Evolutionary conservation across 1,284 basidiomycete genomes (phyloP).

Genomic region (Austroboletus rostrupii): DNA sequence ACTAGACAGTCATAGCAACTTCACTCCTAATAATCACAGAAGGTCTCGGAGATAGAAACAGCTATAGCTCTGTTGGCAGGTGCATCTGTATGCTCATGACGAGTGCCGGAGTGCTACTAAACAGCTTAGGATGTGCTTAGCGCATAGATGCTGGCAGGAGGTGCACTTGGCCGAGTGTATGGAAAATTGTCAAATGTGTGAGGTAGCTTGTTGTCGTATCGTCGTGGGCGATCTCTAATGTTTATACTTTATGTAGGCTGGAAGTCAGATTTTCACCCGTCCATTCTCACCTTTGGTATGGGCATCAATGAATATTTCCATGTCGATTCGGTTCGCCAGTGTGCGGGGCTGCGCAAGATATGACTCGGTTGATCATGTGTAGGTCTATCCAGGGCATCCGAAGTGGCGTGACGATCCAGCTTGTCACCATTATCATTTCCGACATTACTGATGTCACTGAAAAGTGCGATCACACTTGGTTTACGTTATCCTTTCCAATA

Average conservation of each 20-base stretch:
- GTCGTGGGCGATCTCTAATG: neutral
- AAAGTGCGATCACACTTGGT: slow-evolving; percentile 44
- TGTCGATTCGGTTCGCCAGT: slow-evolving; percentile 70
- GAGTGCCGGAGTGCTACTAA: neutral
- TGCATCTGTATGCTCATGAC: slow-evolving; percentile 26
- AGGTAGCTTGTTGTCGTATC: slow-evolving; percentile 24
- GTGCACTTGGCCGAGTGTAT: slow-evolving; percentile 65
- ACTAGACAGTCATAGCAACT: slow-evolving; percentile 68
- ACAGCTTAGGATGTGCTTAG: slow-evolving; percentile 30
- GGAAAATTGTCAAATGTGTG: slow-evolving; percentile 71
- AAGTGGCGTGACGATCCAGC: slow-evolving; percentile 69
- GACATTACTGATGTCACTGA: slow-evolving; percentile 77
- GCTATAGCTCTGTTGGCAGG: slow-evolving; percentile 78
- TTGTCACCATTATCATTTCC: slow-evolving; percentile 68
- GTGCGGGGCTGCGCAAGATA: slow-evolving; percentile 77
- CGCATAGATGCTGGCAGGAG: slow-evolving; percentile 71
- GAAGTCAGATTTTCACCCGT: slow-evolving; percentile 70
- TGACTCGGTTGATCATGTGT: slow-evolving; percentile 69
- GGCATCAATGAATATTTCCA: neutral
- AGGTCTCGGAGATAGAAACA: slow-evolving; percentile 61
- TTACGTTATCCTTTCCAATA: slow-evolving; percentile 1
- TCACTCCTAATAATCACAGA: slow-evolving; percentile 75
- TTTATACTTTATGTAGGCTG: slow-evolving; percentile 41
- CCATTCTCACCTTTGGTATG: slow-evolving; percentile 66
- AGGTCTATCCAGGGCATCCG: slow-evolving; percentile 83